Evolutionary conservation across 2,329 filamentous ascomycete species (phyloP), one percentile per base, ranked within the genome.

Genomic region (Calonectria montana): DNA sequence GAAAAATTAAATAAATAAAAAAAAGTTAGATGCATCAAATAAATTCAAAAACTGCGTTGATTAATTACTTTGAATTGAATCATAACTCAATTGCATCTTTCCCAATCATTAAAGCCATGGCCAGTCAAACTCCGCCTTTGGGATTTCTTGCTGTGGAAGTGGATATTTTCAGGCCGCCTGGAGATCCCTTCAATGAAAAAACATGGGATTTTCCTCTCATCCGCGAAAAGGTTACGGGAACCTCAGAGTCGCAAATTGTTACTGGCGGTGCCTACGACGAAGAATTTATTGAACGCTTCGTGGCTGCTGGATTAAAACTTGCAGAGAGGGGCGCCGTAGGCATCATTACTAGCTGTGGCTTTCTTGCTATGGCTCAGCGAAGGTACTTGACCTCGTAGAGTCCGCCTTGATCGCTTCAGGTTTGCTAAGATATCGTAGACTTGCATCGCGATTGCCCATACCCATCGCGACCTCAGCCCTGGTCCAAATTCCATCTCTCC

Each of bases 271-370:
- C 63, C 1, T 84, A 84, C 65, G 75, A 80, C 27, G 77, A 79
- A 61, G 80, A 73, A 1, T 84, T 84, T 31, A 78, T 83, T 35
- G 78, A 82, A 27, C 74, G 77, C 1, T 84, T 84, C 57, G 82
- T 84, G 7, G 75, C 76, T 27, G 81, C 83, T 1, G 81, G 82
- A 3, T 63, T 77, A 59, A 81, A 73, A 41, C 77, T 85, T 1
- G 80, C 80, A 6, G 75, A 81, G 13, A 75, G 77, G 53, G 83
- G 83, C 1, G 78, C 78, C 23, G 78, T 84, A 3, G 82, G 82
- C 27, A 80, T 84, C 57, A 81, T 84, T 39, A 84, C 83, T 1
- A 84, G 83, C 74, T 85, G 83, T 63, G 83, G 83, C 1, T 84
- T 85, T 65, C 75, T 84, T 7, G 83, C 83, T 21, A 80, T 83